Evolutionary conservation across 2,329 filamentous ascomycete genomes (phyloP), one percentile per base, ranked within the genome.

Genomic region (Penicillium griseofulvum): DNA sequence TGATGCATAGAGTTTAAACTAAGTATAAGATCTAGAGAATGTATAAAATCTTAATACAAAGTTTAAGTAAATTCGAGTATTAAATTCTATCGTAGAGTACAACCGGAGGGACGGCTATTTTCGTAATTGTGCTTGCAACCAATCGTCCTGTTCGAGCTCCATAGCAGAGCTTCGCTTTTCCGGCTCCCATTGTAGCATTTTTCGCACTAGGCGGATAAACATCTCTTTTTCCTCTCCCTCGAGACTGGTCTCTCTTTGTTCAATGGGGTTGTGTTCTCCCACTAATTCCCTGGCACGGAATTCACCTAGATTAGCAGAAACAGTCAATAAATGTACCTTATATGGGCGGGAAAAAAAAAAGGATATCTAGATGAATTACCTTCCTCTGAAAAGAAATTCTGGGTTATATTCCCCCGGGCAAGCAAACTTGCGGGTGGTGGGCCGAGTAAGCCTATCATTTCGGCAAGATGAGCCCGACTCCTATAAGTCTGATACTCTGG

Each of bases 361-460:
- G n/a, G n/a, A n/a, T n/a, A n/a, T n/a, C 28, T 38, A 59, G 44
- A 38, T 49, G 36, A 48, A 8, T 6, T 68, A 72, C 74, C 75
- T 52, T 70, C 47, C 4, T 69, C 57, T 0, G 72, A 68, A 48
- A 78, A 80, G 63, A 77, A 80, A 44, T 74, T 75, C 2, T 59
- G 36, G 1, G 52, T 74, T 8, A 62, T 52, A 5, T 64, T 60
- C 2, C 73, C 74, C 11, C 46, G 64, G 0, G 60, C 51, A 62
- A 78, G 65, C 4, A 80, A 64, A 3, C 56, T 60, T 1, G 60
- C 50, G 2, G 78, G 76, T 1, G 78, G 78, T 0, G 67, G 68
- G 0, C 79, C 79, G 38, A 82, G 73, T 1, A 81, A 63, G 4
- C 59, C 67, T 10, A 79, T 74, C 2, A 82, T 80, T 54, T 81